Evolutionary conservation across 495 filamentous ascomycete species (phyloP), one percentile per base, ranked within the genome.

Genomic region (Trichoderma gamsii): DNA sequence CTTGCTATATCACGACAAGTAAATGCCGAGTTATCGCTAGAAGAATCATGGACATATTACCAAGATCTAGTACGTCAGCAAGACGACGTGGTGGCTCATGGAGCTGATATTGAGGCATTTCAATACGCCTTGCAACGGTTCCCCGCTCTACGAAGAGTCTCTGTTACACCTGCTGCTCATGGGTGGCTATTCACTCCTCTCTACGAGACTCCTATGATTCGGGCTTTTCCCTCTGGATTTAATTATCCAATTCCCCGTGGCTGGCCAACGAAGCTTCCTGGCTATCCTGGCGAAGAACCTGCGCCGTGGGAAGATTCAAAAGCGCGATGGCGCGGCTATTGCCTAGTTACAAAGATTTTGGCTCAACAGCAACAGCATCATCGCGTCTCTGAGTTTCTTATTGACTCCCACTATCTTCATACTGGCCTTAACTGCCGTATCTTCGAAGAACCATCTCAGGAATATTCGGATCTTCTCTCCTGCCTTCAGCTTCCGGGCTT

Each of bases 171-270:
- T 66, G 73, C 73, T 32, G 70, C 74, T 1, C 74, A 77, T 61
- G 73, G 77, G 23, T 71, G 70, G 68, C 29, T 74, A 4, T 74
- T 73, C 64, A 16, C 69, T 35, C 75, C 74, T n/a, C 63, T 76
- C 13, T 77, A 77, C 64, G 67, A 75, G 63, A 79, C 75, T 32
- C 74, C 74, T 18, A 77, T 75, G 71, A 77, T 79, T 35, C 74
- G 73, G 32, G 67, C 67, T 29, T 76, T 79, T 52, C 73, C 74
- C 56, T 66, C 68, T 35, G 72, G 71, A 35, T 76, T 76, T 35
- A 75, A 76, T 63, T 78, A 78, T 65, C 72, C 71, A 16, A 73
- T 76, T 63, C 43, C 43, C 0, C 43, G 43, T 2, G 43, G 43
- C 12, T 46, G 43, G 43, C 43, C 12, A n/a, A n/a, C n/a, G n/a